Percentiles rank a stretch among this genome's conserved stretches.
Evolutionary conservation across 2,329 filamentous ascomycete species (phyloP).

Genomic region (Colletotrichum abscissum): DNA sequence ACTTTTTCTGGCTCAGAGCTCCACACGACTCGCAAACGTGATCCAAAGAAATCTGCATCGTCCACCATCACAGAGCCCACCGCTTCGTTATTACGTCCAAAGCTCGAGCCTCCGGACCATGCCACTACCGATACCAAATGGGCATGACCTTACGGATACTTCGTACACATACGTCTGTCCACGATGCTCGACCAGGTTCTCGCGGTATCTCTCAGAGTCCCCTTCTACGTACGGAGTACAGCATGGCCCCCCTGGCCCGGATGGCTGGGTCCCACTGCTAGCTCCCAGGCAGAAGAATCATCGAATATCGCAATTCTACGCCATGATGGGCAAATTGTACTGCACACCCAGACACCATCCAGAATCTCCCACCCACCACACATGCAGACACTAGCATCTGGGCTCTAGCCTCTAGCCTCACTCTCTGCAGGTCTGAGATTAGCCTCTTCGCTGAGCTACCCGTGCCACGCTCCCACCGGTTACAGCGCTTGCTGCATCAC

Average conservation of each 20-base stretch:
- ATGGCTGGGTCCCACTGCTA: conserved; percentile 10
- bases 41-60: conserved; percentile 8
- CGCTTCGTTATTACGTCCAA: neutral
- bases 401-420: conserved; percentile 25
- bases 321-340: conserved; percentile 29
- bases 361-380: neutral
- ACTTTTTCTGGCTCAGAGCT: conserved; percentile 21
- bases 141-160: neutral
- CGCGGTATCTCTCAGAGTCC: neutral
- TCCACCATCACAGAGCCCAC: neutral
- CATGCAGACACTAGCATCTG: neutral
- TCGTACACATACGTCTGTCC: neutral
- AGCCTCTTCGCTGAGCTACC: conserved; percentile 10
- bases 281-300: conserved; percentile 4
- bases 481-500: conserved; percentile 6
- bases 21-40: conserved; percentile 15
- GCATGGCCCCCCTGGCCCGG: neutral
- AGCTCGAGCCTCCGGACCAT: neutral
- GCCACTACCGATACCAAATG: neutral
- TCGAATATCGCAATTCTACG: conserved; percentile 31
- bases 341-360: neutral
- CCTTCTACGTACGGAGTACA: neutral
- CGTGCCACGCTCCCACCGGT: conserved; percentile 14
- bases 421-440: conserved; percentile 26
- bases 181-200: neutral